Conservation (phyloP, 2,329 filamentous ascomycete genomes). For the Fusarium nematophilum region DNA sequence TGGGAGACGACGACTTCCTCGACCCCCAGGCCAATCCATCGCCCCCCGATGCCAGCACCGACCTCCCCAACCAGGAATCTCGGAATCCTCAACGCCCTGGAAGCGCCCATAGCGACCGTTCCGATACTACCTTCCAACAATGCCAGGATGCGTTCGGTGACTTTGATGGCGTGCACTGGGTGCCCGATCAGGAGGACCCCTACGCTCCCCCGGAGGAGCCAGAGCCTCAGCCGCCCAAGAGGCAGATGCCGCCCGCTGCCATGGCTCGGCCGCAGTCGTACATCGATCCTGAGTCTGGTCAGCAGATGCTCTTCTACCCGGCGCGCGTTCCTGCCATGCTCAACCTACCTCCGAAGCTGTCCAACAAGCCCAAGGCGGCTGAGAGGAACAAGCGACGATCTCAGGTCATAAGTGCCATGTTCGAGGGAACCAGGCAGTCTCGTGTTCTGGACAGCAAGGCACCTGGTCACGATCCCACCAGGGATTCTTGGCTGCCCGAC, state of each 20-base stretch:
- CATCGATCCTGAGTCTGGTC: constrained; percentile 72
- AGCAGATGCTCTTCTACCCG: constrained; percentile 94
- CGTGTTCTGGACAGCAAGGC: constrained; percentile 25
- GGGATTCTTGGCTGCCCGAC: constrained; percentile 59
- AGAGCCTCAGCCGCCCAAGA: constrained; percentile 40
- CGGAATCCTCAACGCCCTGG: constrained; percentile 43
- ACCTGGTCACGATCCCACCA: constrained; percentile 28
- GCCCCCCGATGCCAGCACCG: constrained; percentile 21
- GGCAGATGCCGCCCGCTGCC: constrained; percentile 36
- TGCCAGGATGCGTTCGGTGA: constrained; percentile 78
- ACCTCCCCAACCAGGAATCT: constrained; percentile 28
- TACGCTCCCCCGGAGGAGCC: constrained; percentile 30
- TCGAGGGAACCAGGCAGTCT: constrained; percentile 45
- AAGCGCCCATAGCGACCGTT: constrained; percentile 67
- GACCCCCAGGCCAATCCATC: constrained; percentile 13
- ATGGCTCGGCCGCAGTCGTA: constrained; percentile 66
- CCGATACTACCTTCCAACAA: constrained; percentile 72
- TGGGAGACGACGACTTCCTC: constrained; percentile 42
- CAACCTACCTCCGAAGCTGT: constrained; percentile 89
- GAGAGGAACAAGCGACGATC: constrained; percentile 78
- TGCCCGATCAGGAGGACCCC: constrained; percentile 59
- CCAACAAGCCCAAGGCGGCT: constrained; percentile 73
- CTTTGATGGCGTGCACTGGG: constrained; percentile 84
- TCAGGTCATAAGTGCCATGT: constrained; percentile 75
- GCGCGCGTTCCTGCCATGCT: constrained; percentile 94